Evolutionary conservation across 1,284 basidiomycete genomes (phyloP), one percentile per base, ranked within the genome.

Genomic region (Papiliotrema flavescens): DNA sequence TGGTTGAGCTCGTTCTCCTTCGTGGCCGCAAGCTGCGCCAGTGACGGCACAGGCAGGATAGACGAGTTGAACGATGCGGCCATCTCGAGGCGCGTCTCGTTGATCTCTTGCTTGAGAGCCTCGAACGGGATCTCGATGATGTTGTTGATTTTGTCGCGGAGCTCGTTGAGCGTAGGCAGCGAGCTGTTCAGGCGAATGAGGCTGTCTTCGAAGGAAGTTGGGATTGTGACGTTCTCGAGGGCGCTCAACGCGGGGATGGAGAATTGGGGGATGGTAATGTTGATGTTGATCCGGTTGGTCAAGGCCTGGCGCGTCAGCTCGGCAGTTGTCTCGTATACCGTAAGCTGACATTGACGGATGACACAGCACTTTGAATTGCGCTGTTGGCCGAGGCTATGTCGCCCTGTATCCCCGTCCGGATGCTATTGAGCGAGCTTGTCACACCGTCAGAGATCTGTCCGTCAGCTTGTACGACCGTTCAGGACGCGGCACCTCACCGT

Each of bases 51-150:
- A 6, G 90, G 87, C 19, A 94, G 80, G 5, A 84, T 74, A 15
- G 84, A 82, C 26, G 84, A 79, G 67, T 89, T 83, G 73, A 91
- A 87, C 22, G 76, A 77, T 35, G 89, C 79, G 2, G 71, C 71
- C 47, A 76, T 67, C 15, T 81, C 81, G n/a, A 80, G 69, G 60
- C 94, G 87, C 0, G 90, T 93, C 51, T 85, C 80, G 69, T 94
- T 94, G 73, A 97, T 91, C 52, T 93, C 88, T 58, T 82, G 79
- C 73, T 90, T 93, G 49, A 96, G 76, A 2, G 83, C 78, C 65
- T 94, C 87, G 67, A 97, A 94, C 0, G 93, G 93, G 0, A 81
- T 84, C 63, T 89, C 85, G 64, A 95, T 83, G 52, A 95, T 73
- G 36, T 79, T 75, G 60, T 90, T 81, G 46, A 98, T 79, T 48